Percentiles rank a stretch among this genome's conserved stretches.
Conservation (phyloP, 441 rosid genomes). For the Populus hybrid region DNA sequence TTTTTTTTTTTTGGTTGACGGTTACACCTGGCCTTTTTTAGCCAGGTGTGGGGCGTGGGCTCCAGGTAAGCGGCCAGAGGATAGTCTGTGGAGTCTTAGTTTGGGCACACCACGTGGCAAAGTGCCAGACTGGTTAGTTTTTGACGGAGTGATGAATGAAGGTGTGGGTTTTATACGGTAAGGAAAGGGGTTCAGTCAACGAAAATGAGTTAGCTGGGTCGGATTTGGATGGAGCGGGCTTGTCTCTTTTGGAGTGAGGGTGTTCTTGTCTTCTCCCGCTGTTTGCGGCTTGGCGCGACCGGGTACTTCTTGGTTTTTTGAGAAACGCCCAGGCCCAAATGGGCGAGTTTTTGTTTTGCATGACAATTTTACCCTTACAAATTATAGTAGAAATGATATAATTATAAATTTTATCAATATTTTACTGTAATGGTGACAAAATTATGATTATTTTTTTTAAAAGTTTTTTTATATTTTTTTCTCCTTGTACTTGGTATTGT, state of each 20-base stretch:
- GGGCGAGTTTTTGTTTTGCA: too few species aligned
- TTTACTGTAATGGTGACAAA: too few species aligned
- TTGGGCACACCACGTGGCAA: conserved; percentile 18
- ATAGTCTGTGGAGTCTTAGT: conserved; percentile 20
- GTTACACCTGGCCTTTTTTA: conserved; percentile 35
- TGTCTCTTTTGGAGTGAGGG: neutral
- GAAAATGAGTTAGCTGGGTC: neutral
- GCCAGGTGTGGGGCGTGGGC: neutral
- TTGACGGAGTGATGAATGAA: neutral
- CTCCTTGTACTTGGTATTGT: too few species aligned
- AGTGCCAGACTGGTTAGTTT: conserved; percentile 1
- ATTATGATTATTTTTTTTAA: too few species aligned
- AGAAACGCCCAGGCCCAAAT: too few species aligned
- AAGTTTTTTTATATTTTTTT: too few species aligned
- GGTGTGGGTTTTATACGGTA: neutral
- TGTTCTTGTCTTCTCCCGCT: too few species aligned
- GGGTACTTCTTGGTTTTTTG: too few species aligned
- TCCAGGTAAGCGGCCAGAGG: conserved; percentile 11
- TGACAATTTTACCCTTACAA: too few species aligned
- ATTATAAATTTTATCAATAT: too few species aligned
- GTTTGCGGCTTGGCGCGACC: too few species aligned
- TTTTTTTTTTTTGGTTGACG: conserved; percentile 36
- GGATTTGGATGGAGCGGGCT: neutral
- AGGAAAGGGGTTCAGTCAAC: neutral
- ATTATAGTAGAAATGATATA: too few species aligned